These are phyloP conservation scores for Datura wrightii DNA, from an alignment of 257 asterid genomes.

Conservation along the genomic window DNA sequence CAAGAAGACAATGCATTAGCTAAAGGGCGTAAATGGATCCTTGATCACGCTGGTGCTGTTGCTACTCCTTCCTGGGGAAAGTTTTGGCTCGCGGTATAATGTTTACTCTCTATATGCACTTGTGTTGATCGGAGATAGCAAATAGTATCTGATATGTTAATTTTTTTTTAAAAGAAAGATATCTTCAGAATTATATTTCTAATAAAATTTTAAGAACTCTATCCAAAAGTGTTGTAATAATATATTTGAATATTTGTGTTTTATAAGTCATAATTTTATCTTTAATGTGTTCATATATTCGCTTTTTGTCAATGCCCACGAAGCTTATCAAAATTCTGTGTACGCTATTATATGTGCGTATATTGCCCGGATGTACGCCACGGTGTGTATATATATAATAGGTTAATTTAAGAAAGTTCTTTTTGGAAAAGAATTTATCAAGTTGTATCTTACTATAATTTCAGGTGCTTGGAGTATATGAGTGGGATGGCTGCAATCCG, in stretches of 20 bases:
- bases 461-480: constrained; percentile 87
- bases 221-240: too few relatives aligned
- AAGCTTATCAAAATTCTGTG: neutral
- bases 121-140: neutral
- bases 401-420: too few relatives aligned
- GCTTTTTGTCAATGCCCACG: neutral
- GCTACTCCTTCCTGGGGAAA: constrained; percentile 62
- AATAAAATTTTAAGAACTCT: too few relatives aligned
- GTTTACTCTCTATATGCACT: neutral
- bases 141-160: neutral
- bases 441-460: neutral
- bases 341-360: neutral
- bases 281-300: too few relatives aligned
- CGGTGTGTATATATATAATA: too few relatives aligned
- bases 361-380: too few relatives aligned
- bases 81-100: constrained; percentile 53
- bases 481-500: constrained; percentile 96
- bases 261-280: too few relatives aligned
- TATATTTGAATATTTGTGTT: too few relatives aligned
- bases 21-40: constrained; percentile 53
- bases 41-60: constrained; percentile 49
- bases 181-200: too few relatives aligned
- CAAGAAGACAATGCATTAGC: constrained; percentile 36
- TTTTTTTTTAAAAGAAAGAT: too few relatives aligned
- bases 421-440: neutral